These are phyloP conservation scores for Chlorella vulgaris DNA, from an alignment of 139 green algal genomes.

Conservation along the genomic window DNA sequence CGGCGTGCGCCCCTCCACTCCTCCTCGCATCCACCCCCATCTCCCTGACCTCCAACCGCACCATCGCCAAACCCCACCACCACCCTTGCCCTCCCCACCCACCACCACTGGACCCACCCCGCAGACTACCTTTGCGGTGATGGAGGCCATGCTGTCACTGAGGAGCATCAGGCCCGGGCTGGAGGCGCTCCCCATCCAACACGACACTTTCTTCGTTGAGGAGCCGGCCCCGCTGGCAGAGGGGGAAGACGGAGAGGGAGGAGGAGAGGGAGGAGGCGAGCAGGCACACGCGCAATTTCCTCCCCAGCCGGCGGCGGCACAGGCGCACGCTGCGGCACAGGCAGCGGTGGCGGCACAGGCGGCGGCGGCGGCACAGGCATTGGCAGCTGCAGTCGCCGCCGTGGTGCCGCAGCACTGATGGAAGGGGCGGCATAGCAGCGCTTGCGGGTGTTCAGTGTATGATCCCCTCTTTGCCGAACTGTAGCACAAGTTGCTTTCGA, in stretches of 20 bases:
- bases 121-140: background rate
- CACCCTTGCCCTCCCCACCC: background rate
- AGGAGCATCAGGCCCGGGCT: background rate
- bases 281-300: too few species aligned
- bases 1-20: too few species aligned
- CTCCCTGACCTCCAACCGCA: background rate
- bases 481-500: too few species aligned
- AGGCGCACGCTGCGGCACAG: background rate
- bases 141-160: constrained; percentile 24
- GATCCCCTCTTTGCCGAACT: too few species aligned
- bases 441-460: too few species aligned
- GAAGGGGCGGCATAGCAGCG: too few species aligned
- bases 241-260: background rate
- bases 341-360: too few species aligned
- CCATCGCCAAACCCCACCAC: background rate
- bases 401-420: too few species aligned
- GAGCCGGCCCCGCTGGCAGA: background rate
- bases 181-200: background rate
- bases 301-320: background rate
- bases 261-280: background rate
- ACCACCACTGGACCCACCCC: background rate
- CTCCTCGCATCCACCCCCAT: too few species aligned
- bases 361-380: too few species aligned
- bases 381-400: too few species aligned
- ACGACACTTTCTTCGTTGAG: constrained; percentile 29